Base-by-base conservation (phyloP, 1,284 basidiomycete species). In the Malassezia globosa region DNA sequence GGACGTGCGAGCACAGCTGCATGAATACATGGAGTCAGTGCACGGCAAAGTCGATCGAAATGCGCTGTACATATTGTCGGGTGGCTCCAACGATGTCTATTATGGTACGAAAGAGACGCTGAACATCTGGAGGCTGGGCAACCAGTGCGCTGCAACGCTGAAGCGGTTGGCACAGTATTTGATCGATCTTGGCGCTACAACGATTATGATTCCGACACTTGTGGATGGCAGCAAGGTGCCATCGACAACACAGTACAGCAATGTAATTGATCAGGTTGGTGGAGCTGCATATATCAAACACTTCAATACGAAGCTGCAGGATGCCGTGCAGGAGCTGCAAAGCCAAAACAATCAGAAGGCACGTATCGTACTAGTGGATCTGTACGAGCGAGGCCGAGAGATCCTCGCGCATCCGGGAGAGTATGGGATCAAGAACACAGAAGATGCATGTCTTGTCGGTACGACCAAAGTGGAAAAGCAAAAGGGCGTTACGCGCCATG, bases 21-120 rank as follows among this genome's bases (percentile, higher is more conserved):
- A 18, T 3, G 29, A 10, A 18, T 51, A 55, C 42, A 49, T 60
- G 4, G 19, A 23, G 19, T 21, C 22, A 14, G 21, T 37, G 7
- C 2, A 42, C 8, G 45, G 21, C 22, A 11, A 7, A 11, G 26
- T 29, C 18, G 45, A 55, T 26, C 24, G 33, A 11, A 10, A 39
- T 11, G 45, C 36, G 4, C 40, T 58, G 10, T 59, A 46, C 47
- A 37, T 61, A 24, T 36, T 61, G 6, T 34, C 37, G 11, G 55
- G 51, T 21, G 58, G 52, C 36, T 46, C 48, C 10, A 57, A 54
- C 43, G 57, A 57, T 37, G 37, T 40, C 13, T 55, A 40, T 31
- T 46, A 50, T 35, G 50, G 38, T 18, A 23, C 46, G 16, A 6
- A 27, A 21, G 23, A 38, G 37, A 37, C 19, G 18, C 35, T 23